Evolutionary conservation across 2,329 filamentous ascomycete species (phyloP).

Genomic region (Monosporascus sp.): DNA sequence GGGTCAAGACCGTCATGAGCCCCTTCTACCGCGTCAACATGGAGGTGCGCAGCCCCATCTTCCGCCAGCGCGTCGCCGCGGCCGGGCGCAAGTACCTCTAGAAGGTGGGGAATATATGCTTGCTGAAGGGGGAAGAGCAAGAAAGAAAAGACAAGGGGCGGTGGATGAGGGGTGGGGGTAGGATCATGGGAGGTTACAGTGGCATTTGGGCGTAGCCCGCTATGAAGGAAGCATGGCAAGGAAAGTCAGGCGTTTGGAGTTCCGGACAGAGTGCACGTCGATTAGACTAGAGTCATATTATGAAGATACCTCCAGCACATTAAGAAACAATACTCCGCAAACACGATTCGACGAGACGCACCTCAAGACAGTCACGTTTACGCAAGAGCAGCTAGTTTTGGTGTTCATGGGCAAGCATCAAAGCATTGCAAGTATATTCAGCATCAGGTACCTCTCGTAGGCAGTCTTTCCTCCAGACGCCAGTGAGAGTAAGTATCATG

Average conservation of each 20-base stretch:
- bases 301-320: not conserved
- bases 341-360: not conserved
- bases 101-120: conserved; percentile 11
- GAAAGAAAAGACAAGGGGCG: not conserved
- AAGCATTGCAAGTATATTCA: conserved; percentile 21
- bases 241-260: too few relatives aligned
- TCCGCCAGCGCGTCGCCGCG: conserved; percentile 72
- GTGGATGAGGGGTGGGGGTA: not conserved
- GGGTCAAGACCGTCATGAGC: conserved; percentile 95
- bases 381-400: not conserved
- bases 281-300: too few relatives aligned
- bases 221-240: too few relatives aligned
- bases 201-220: too few relatives aligned
- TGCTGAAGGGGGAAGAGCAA: not conserved
- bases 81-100: conserved; percentile 90
- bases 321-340: not conserved
- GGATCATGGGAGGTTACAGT: too few relatives aligned
- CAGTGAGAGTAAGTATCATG: conserved; percentile 19
- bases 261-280: too few relatives aligned
- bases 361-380: not conserved
- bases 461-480: conserved; percentile 15
- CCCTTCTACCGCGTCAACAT: conserved; percentile 88
- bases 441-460: conserved; percentile 15
- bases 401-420: conserved; percentile 14
- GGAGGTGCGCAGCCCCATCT: conserved; percentile 81